phyloP scores from a whole-genome alignment of 495 filamentous ascomycete species.

The Bacidia rubella region DNA sequence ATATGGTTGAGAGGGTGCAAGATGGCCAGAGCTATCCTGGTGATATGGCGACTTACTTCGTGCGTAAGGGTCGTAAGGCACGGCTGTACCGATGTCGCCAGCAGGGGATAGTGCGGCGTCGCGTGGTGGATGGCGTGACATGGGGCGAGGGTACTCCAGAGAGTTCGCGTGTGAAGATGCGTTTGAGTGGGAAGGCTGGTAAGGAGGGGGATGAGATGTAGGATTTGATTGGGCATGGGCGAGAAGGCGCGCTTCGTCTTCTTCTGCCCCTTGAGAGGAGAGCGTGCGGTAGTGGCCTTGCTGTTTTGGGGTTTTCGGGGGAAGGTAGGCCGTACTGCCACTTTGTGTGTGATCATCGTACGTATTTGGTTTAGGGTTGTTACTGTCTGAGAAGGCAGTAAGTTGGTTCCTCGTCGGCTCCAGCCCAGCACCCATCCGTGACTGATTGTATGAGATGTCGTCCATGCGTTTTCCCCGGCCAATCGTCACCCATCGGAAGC shows the following conservation, averaged over 20 bases:
- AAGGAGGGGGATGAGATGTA: not conserved
- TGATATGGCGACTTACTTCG: constrained; percentile 1
- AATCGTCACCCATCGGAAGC: constrained; percentile 69
- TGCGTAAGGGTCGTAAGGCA: constrained; percentile 10
- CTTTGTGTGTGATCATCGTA: constrained; percentile 3
- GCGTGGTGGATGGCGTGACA: constrained; percentile 11
- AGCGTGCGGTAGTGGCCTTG: constrained; percentile 9
- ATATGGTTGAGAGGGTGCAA: not conserved
- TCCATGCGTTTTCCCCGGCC: constrained; percentile 44
- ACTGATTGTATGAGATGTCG: constrained; percentile 36
- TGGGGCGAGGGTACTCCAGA: constrained; percentile 12
- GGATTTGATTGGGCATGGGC: constrained; percentile 6
- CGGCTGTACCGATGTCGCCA: constrained; percentile 7
- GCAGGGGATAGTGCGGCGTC: not conserved
- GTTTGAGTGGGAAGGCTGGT: not conserved
- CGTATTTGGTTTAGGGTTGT: not conserved
- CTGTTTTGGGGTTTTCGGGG: not conserved
- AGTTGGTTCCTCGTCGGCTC: constrained; percentile 14
- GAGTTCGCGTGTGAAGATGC: not conserved
- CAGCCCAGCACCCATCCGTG: constrained; percentile 6
- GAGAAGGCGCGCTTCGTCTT: constrained; percentile 7
- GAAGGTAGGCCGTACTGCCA: not conserved
- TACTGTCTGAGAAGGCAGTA: constrained; percentile 7
- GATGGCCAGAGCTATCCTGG: constrained; percentile 1
- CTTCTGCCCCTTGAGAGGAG: constrained; percentile 3